Evolutionary conservation across 768 basidiomycete genomes (phyloP), one percentile per base, ranked within the genome.

Genomic region (Tephrocybe sp.): DNA sequence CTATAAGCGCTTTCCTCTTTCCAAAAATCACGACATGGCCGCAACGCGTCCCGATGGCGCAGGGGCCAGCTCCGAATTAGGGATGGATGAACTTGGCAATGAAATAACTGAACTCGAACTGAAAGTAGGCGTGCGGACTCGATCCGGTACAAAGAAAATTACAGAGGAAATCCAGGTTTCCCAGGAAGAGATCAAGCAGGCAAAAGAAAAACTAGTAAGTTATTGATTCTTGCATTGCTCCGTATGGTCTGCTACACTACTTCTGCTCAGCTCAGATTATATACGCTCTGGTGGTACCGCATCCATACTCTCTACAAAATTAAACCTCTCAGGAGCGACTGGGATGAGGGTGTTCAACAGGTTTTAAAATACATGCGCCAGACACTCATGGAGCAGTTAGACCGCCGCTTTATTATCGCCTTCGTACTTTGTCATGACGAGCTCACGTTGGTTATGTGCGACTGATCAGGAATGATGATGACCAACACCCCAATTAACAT

Each of bases 301-400:
- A 41, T 43, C 13, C 35, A 44, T 13, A 12, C 19, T 11, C 32
- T 36, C 16, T 16, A 43, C 7, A 35, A 43, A 24, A 22, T 44
- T 22, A 44, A 44, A 28, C 26, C 7, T 11, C 7, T 5, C n/a
- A 25, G 12, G 5, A 4, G 6, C 3, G 24, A 26, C 2, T 11
- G 21, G 15, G n/a, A 12, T 5, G 15, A 7, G 8, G 50, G 28
- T 31, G 16, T 51, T 3, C 31, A 3, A 13, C 55, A 53, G 38
- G 13, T 49, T 4, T 38, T 39, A 16, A 15, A 9, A 4, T 54
- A 57, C 21, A 47, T 54, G 48, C 53, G 41, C 11, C 53, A 48
- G n/a, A 27, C 51, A 25, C 40, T 56, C 15, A 26, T 34, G 4
- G 52, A 56, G 36, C 55, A 53, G 28, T 39, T 49, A 8, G 55